A percentile compares a stretch with the other conserved stretches of the same genome.
phyloP scores from a whole-genome alignment of 176 grass and related monocot genomes.

The Zea mays region DNA sequence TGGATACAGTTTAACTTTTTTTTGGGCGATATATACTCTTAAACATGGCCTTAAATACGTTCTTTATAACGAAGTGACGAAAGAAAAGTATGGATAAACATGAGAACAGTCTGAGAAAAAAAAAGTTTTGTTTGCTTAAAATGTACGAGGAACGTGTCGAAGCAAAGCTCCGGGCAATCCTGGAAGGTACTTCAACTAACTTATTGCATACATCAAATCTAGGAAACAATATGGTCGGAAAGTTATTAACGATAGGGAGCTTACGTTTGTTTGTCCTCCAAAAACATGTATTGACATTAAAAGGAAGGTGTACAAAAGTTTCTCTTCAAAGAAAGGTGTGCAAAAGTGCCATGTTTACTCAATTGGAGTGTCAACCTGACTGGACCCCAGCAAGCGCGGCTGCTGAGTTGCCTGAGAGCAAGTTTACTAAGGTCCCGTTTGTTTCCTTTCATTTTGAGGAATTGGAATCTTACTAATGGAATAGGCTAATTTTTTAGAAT shows the following conservation, averaged over 20 bases:
- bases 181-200: too few species aligned
- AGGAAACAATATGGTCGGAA: not conserved
- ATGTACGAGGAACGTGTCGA: not conserved
- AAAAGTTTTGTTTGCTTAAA: not conserved
- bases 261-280: not conserved
- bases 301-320: not conserved
- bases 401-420: not conserved
- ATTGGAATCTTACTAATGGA: too few species aligned
- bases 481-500: too few species aligned
- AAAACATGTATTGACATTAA: not conserved
- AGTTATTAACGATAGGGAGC: not conserved
- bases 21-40: not conserved
- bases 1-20: constrained; percentile 15
- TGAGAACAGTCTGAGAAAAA: not conserved
- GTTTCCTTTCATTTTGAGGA: too few species aligned
- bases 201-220: not conserved
- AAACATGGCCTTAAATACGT: not conserved
- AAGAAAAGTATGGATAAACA: not conserved
- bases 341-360: constrained; percentile 8
- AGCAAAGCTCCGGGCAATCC: too few species aligned
- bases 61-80: not conserved
- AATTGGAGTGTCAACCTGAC: not conserved
- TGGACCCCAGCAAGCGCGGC: not conserved
- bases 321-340: not conserved
- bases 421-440: too few species aligned